Percentiles rank a stretch among this genome's conserved stretches.
Conservation (phyloP, 495 filamentous ascomycete species). For the Trichocladium uniseriatum region DNA sequence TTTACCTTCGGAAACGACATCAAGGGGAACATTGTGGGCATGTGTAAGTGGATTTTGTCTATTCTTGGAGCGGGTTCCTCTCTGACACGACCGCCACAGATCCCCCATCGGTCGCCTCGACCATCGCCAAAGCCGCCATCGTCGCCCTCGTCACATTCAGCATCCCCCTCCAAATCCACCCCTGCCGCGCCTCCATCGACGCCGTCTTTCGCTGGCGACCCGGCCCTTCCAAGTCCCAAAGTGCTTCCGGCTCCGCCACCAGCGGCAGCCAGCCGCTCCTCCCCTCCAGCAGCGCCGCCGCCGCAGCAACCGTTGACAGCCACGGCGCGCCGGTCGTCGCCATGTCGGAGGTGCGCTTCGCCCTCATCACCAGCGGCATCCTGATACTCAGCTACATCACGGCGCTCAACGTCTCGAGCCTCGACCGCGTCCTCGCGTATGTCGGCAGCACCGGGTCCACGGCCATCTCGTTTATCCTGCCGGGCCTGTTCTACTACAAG, state of each 20-base stretch:
- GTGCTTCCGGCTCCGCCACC: slow-evolving; percentile 19
- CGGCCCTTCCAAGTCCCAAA: slow-evolving; percentile 64
- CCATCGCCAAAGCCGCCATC: slow-evolving; percentile 88
- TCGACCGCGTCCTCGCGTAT: slow-evolving; percentile 87
- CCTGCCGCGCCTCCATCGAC: slow-evolving; percentile 85
- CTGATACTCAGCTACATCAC: slow-evolving; percentile 75
- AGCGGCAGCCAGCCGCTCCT: slow-evolving; percentile 37
- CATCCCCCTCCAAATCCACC: slow-evolving; percentile 90
- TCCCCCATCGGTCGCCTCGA: slow-evolving; percentile 67
- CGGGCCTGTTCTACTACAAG: slow-evolving; percentile 96
- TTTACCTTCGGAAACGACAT: slow-evolving; percentile 85
- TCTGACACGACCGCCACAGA: slow-evolving; percentile 36
- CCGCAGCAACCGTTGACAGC: slow-evolving; percentile 21
- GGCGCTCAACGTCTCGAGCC: slow-evolving; percentile 80
- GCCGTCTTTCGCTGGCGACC: slow-evolving; percentile 90
- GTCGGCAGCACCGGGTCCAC: slow-evolving; percentile 92
- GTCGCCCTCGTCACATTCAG: slow-evolving; percentile 96
- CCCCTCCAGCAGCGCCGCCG: slow-evolving; percentile 18
- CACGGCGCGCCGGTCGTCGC: slow-evolving; percentile 32
- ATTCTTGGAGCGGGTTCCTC: slow-evolving; percentile 2
- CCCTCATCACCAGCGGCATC: slow-evolving; percentile 76
- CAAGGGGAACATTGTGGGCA: slow-evolving; percentile 81
- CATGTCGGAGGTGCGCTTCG: slow-evolving; percentile 85
- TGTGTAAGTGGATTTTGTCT: slow-evolving; percentile 50
- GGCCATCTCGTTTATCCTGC: slow-evolving; percentile 91